Base-by-base conservation (phyloP, 768 basidiomycete species). In the Trametopsis cervina region DNA sequence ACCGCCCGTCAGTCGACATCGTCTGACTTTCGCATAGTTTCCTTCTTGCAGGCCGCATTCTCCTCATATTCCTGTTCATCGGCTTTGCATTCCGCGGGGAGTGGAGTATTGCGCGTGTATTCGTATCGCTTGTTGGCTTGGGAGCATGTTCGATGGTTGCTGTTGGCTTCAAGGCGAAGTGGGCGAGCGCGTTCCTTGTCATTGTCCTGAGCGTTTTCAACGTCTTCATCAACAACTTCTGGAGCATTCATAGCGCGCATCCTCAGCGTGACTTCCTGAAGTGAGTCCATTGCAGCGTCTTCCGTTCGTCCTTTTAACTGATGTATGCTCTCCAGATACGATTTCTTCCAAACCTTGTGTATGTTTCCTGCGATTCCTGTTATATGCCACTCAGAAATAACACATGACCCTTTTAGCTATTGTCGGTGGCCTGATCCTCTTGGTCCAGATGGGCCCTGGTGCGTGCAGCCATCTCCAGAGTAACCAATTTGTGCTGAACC, bases 381-480 rank as follows among this genome's bases (percentile, higher is more conserved):
- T 6, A 13, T 27, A n/a, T n/a, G n/a, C n/a, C n/a, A n/a, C n/a
- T n/a, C n/a, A n/a, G n/a, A 13, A 22, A 39, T 26, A 6, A n/a
- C 27, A 20, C 37, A 13, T 18, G 12, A 26, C 37, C 22, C 44
- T 57, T 39, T 33, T 46, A 80, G 80, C 95, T 23, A 99, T 99
- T 62, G 94, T 99, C 40, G 96, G 96, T 52, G 96, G 96, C 40
- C 81, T 99, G 25, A 86, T 99, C 54, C 81, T 98, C 50, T 82
- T 99, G 45, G 95, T 98, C 54, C 98, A 97, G 74, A 93, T 97
- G 77, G 96, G 96, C 60, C 93, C 96, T 44, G 95, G 85, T 85
- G 65, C 42, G 75, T 70, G 12, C 17, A n/a, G n/a, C n/a, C n/a
- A 10, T 20, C 5, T 40, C 40, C 24, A 21, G 10, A 7, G 4